A percentile compares a stretch with the other conserved stretches of the same genome.
These are phyloP conservation scores for Capronia epimyces DNA, from an alignment of 2,329 filamentous ascomycete genomes.

Conservation along the genomic window DNA sequence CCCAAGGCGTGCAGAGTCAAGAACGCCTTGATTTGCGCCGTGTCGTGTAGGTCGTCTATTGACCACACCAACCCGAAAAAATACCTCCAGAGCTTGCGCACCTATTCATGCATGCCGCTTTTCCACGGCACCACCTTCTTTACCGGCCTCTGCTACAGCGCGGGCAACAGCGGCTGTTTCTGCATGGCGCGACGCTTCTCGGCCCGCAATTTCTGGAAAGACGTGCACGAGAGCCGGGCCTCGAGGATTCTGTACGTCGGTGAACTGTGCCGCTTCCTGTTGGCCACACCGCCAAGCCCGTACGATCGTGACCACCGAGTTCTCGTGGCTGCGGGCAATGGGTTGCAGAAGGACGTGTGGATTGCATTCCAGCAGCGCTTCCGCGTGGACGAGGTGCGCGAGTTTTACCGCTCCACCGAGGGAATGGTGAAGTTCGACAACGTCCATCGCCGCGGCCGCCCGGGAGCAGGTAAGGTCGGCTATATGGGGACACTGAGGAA, in stretches of 20 bases:
- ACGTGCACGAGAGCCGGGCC: slow-evolving; percentile 35
- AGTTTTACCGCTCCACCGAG: slow-evolving; percentile 75
- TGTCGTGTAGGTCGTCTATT: slow-evolving; percentile 29
- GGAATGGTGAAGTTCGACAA: slow-evolving; percentile 61
- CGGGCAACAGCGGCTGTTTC: slow-evolving; percentile 40
- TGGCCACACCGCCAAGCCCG: slow-evolving; percentile 38
- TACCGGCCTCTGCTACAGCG: slow-evolving; percentile 39
- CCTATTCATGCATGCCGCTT: slow-evolving; percentile 45
- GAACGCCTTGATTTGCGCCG: slow-evolving; percentile 35
- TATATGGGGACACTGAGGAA: slow-evolving; percentile 40
- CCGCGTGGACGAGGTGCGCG: slow-evolving; percentile 51
- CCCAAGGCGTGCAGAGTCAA: slow-evolving; percentile 30
- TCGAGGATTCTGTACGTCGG: slow-evolving; percentile 55
- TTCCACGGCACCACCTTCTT: slow-evolving; percentile 49
- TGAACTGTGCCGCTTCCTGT: slow-evolving; percentile 46
- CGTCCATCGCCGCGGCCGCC: slow-evolving; percentile 60
- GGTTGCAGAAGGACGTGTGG: slow-evolving; percentile 46
- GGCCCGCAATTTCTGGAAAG: slow-evolving; percentile 24
- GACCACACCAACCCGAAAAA: slow-evolving; percentile 38
- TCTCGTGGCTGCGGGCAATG: slow-evolving; percentile 44
- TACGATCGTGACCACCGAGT: slow-evolving; percentile 44
- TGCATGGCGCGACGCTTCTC: slow-evolving; percentile 38
- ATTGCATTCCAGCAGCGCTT: slow-evolving; percentile 39
- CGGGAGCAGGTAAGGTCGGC: slow-evolving; percentile 45
- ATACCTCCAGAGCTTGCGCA: slow-evolving; percentile 42